Percentiles rank a stretch among this genome's conserved stretches.
Evolutionary conservation across 805 yeast genomes (phyloP).

Genomic region (Lipomyces sp.): DNA sequence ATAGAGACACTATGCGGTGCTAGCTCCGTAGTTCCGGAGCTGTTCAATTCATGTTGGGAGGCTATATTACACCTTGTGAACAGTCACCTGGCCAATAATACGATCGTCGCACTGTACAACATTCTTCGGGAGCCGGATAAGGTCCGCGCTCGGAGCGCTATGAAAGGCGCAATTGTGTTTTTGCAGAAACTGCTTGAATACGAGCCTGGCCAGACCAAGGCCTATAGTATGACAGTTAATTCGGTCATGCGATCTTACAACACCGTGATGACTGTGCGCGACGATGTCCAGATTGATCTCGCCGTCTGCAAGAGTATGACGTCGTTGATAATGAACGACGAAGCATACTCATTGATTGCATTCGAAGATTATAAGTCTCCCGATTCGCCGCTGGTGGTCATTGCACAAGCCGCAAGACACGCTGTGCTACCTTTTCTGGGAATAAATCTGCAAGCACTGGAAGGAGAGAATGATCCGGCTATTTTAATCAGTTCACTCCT

Average conservation of each 20-base stretch:
- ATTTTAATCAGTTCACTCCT: constrained; percentile 38
- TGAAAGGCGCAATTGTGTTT: constrained; percentile 48
- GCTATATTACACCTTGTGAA: constrained; percentile 49
- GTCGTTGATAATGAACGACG: constrained; percentile 48
- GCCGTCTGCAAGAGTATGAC: constrained; percentile 51
- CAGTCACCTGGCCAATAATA: constrained; percentile 49
- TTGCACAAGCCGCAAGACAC: constrained; percentile 34
- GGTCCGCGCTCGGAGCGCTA: constrained; percentile 43
- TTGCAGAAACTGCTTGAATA: constrained; percentile 41
- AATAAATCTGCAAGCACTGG: not conserved
- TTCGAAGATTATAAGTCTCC: constrained; percentile 44
- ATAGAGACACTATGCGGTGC: constrained; percentile 56
- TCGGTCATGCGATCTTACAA: constrained; percentile 47
- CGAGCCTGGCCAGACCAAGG: constrained; percentile 41
- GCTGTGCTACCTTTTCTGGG: constrained; percentile 4
- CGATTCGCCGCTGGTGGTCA: constrained; percentile 50
- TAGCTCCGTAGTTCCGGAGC: constrained; percentile 47
- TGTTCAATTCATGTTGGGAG: constrained; percentile 49
- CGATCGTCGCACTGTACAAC: constrained; percentile 44
- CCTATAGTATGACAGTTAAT: constrained; percentile 43
- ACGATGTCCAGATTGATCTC: constrained; percentile 49
- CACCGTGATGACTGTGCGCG: constrained; percentile 44
- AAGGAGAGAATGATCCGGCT: constrained; percentile 6
- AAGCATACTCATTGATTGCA: constrained; percentile 40
- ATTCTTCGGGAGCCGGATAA: constrained; percentile 42